phyloP scores from a whole-genome alignment of 139 green algal species.

The Chlorella sp. region DNA sequence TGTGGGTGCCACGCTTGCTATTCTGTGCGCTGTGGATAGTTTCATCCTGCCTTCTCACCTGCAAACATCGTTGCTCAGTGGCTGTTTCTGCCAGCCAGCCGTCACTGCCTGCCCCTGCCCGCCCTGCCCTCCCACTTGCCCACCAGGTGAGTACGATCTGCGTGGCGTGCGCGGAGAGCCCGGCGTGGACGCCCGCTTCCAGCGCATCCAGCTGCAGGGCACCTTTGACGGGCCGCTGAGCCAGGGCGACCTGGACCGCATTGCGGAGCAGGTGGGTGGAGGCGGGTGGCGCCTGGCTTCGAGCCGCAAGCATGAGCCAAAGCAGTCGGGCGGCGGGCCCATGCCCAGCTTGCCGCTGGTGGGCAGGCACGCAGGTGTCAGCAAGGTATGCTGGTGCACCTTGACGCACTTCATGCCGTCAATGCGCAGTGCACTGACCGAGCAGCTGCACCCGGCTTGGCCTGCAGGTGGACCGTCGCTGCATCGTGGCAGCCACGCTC shows the following conservation, averaged over 20 bases:
- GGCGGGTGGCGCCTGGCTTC: too few relatives aligned
- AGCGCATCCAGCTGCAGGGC: slow-evolving; percentile 11
- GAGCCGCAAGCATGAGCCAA: too few relatives aligned
- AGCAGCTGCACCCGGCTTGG: too few relatives aligned
- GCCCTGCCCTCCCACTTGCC: background rate
- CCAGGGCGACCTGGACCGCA: slow-evolving; percentile 27
- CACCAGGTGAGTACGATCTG: slow-evolving; percentile 40
- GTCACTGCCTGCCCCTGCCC: background rate
- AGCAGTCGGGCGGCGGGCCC: too few relatives aligned
- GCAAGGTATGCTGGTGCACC: too few relatives aligned
- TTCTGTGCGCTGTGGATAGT: too few relatives aligned
- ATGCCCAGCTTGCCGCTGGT: background rate
- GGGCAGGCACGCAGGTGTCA: background rate
- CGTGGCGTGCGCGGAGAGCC: slow-evolving; percentile 25
- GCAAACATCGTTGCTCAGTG: too few relatives aligned
- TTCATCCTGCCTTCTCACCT: too few relatives aligned
- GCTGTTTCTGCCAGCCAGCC: background rate
- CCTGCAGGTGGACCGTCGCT: slow-evolving; percentile 22
- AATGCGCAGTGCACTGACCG: too few relatives aligned
- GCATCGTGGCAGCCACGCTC: slow-evolving; percentile 39
- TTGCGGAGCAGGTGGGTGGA: slow-evolving; percentile 6
- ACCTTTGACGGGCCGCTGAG: slow-evolving; percentile 9
- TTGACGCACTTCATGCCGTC: too few relatives aligned
- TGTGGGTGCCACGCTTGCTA: too few relatives aligned
- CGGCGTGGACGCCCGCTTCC: slow-evolving; percentile 22